phyloP scores from a whole-genome alignment of 2,329 filamentous ascomycete species.

The Neonectria magnoliae region DNA sequence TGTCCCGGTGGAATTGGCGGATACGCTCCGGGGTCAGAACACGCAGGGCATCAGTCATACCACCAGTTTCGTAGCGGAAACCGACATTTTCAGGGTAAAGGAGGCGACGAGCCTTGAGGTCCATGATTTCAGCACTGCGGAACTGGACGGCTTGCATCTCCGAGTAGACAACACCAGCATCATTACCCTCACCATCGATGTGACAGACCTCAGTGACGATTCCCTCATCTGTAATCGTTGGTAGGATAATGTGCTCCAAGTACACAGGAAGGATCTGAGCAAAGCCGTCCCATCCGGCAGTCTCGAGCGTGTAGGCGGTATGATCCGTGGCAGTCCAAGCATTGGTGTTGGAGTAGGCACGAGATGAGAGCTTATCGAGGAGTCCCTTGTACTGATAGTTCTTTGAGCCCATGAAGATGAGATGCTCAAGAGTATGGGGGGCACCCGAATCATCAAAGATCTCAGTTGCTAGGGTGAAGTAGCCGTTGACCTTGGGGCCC shows the following conservation, averaged over 20 bases:
- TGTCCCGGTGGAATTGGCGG: constrained; percentile 91
- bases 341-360: constrained; percentile 94
- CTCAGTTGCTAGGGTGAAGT: constrained; percentile 95
- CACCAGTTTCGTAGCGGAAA: constrained; percentile 97
- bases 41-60: constrained; percentile 91
- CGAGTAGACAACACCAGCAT: constrained; percentile 97
- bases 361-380: constrained; percentile 90
- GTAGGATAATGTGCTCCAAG: constrained; percentile 90
- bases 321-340: constrained; percentile 98
- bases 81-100: constrained; percentile 90
- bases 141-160: constrained; percentile 99
- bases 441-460: constrained; percentile 97
- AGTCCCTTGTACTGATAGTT: constrained; percentile 95
- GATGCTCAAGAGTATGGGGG: constrained; percentile 85
- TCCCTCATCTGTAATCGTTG: constrained; percentile 89
- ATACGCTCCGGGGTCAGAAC: constrained; percentile 89
- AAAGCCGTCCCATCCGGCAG: constrained; percentile 97
- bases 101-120: constrained; percentile 79
- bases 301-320: constrained; percentile 94
- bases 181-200: constrained; percentile 90
- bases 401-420: constrained; percentile 90
- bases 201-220: constrained; percentile 98
- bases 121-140: constrained; percentile 84
- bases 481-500: constrained; percentile 94
- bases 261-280: constrained; percentile 94